Evolutionary conservation across 768 basidiomycete species (phyloP).

Genomic region (Omphalotus guepiniiformis): DNA sequence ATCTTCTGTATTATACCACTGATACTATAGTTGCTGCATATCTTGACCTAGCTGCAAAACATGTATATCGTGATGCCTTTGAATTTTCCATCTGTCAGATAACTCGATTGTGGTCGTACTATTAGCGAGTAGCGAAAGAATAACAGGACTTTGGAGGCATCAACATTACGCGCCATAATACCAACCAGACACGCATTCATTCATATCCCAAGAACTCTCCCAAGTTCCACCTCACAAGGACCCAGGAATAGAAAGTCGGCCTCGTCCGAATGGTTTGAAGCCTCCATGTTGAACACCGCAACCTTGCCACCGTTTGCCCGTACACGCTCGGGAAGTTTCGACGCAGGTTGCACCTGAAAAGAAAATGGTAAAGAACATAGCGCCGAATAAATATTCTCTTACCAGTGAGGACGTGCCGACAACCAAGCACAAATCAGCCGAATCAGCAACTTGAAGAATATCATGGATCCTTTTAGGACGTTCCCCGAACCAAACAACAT

Average conservation of each 20-base stretch:
- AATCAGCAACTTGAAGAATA: slow-evolving; percentile 16
- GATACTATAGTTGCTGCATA: too few species aligned
- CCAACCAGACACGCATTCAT: too few species aligned
- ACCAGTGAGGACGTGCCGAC: slow-evolving; percentile 24
- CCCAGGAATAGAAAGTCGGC: slow-evolving; percentile 24
- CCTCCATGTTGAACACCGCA: slow-evolving; percentile 23
- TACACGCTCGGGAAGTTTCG: slow-evolving; percentile 10
- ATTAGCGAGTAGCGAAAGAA: too few species aligned
- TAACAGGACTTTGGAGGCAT: too few species aligned
- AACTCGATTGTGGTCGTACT: too few species aligned
- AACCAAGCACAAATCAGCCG: slow-evolving; percentile 24
- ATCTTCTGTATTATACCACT: too few species aligned
- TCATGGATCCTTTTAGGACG: slow-evolving; percentile 17
- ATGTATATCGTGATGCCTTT: too few species aligned
- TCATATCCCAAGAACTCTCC: slow-evolving; percentile 18
- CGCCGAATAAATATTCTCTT: not conserved
- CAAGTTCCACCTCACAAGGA: slow-evolving; percentile 17
- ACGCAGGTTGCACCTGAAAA: slow-evolving; percentile 16
- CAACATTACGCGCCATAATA: too few species aligned
- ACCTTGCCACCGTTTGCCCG: slow-evolving; percentile 19
- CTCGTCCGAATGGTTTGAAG: slow-evolving; percentile 11
- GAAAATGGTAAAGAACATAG: not conserved
- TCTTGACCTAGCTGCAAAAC: too few species aligned
- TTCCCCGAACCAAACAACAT: slow-evolving; percentile 31
- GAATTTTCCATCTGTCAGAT: too few species aligned